These are phyloP conservation scores for Paralagenidium karlingii DNA, from an alignment of 352 stramenopile genomes.

Conservation along the genomic window DNA sequence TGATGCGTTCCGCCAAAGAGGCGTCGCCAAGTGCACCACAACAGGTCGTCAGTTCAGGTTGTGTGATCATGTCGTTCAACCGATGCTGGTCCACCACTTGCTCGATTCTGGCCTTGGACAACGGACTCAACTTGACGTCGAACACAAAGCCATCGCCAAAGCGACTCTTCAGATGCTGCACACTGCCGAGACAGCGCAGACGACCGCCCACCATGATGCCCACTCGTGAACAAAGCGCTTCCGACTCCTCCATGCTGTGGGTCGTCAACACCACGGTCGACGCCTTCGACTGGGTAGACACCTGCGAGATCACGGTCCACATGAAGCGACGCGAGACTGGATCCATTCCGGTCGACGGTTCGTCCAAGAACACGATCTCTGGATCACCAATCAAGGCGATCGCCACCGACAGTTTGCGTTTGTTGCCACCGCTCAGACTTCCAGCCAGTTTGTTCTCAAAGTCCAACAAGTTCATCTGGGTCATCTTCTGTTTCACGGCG, in stretches of 20 bases:
- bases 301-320: conserved; percentile 84
- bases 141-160: conserved; percentile 93
- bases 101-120: conserved; percentile 20
- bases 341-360: conserved; percentile 90
- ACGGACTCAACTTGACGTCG: conserved; percentile 37
- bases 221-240: conserved; percentile 90
- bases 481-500: conserved; percentile 67
- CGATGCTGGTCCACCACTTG: too few species aligned
- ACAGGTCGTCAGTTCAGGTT: conserved; percentile 16
- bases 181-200: conserved; percentile 67
- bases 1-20: conserved; percentile 23
- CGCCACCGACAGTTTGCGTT: conserved; percentile 90
- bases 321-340: conserved; percentile 89
- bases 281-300: conserved; percentile 45
- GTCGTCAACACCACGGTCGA: conserved; percentile 87
- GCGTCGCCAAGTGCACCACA: conserved; percentile 25
- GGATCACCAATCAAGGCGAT: conserved; percentile 90
- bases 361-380: conserved; percentile 86
- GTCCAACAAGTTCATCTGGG: conserved; percentile 64
- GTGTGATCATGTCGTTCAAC: conserved; percentile 8
- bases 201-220: conserved; percentile 86
- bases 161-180: conserved; percentile 92
- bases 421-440: conserved; percentile 86
- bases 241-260: conserved; percentile 95
- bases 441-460: conserved; percentile 76